phyloP scores from a whole-genome alignment of 331 rosid genomes.

The Rhamnella rubrinervis region DNA sequence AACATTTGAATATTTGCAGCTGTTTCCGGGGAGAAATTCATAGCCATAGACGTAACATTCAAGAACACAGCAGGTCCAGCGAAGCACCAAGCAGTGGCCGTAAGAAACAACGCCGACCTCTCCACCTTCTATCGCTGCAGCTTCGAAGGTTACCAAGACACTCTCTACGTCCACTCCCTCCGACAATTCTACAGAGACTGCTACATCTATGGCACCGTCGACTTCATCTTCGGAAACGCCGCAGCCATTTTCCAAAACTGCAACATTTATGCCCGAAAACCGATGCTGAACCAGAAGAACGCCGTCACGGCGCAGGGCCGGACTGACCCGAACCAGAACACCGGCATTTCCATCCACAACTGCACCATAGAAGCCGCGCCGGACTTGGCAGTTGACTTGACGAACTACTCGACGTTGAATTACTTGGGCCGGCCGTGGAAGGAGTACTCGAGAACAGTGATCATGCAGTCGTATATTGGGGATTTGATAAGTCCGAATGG shows the following conservation, averaged over 20 bases:
- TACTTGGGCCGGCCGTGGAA: slow-evolving; percentile 83
- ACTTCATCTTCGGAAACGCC: slow-evolving; percentile 79
- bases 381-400: slow-evolving; percentile 40
- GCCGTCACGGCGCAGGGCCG: slow-evolving; percentile 73
- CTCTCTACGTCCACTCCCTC: slow-evolving; percentile 68
- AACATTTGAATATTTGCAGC: slow-evolving; percentile 31
- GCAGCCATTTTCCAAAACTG: slow-evolving; percentile 70
- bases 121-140: slow-evolving; percentile 76
- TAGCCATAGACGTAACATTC: slow-evolving; percentile 67
- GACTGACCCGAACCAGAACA: slow-evolving; percentile 64
- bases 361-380: slow-evolving; percentile 64
- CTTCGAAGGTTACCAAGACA: slow-evolving; percentile 83
- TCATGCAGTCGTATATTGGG: slow-evolving; percentile 70
- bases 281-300: slow-evolving; percentile 51
- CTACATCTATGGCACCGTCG: slow-evolving; percentile 64
- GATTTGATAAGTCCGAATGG: slow-evolving; percentile 48
- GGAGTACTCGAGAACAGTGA: slow-evolving; percentile 64
- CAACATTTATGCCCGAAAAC: slow-evolving; percentile 60
- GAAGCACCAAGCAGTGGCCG: slow-evolving; percentile 83
- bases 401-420: slow-evolving; percentile 10
- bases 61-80: slow-evolving; percentile 72
- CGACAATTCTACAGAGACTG: slow-evolving; percentile 77
- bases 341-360: slow-evolving; percentile 72
- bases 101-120: slow-evolving; percentile 75
- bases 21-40: slow-evolving; percentile 66